A percentile compares a stretch with the other conserved stretches of the same genome.
Conservation (phyloP, 1,284 basidiomycete genomes). For the Boletellus sp. region DNA sequence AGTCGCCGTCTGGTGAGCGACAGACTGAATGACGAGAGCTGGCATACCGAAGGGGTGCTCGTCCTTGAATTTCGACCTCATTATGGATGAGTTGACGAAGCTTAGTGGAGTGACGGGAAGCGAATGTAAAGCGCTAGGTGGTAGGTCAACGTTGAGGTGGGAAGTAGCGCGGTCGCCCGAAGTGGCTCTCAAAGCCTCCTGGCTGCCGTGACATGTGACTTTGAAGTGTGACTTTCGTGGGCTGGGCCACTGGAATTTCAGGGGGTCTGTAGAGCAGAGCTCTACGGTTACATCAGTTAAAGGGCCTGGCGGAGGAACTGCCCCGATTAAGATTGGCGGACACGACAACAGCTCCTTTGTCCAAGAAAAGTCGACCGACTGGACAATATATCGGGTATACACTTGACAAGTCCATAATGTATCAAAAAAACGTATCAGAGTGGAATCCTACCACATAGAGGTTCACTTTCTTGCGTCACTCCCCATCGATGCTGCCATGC, state of each 20-base stretch:
- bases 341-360: not conserved
- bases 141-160: constrained; percentile 36
- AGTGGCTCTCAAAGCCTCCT: constrained; percentile 34
- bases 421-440: no score
- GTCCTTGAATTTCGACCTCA: constrained; percentile 99
- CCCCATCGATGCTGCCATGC: constrained; percentile 65
- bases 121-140: constrained; percentile 20
- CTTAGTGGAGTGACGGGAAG: constrained; percentile 8
- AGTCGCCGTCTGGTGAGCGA: no score
- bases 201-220: constrained; percentile 33
- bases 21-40: no score
- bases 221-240: constrained; percentile 23
- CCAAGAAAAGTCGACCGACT: not conserved
- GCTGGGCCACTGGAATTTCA: constrained; percentile 8
- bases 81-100: constrained; percentile 32
- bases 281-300: not conserved
- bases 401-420: no score
- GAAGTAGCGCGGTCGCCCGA: constrained; percentile 23
- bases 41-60: constrained; percentile 96
- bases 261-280: constrained; percentile 11
- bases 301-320: no score
- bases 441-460: not conserved
- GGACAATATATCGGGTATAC: no score
- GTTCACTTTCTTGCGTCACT: constrained; percentile 31
- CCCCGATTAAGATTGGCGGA: no score